These are phyloP conservation scores for Dioscorea cayenensis DNA, from an alignment of 116 monocot species.

Conservation along the genomic window DNA sequence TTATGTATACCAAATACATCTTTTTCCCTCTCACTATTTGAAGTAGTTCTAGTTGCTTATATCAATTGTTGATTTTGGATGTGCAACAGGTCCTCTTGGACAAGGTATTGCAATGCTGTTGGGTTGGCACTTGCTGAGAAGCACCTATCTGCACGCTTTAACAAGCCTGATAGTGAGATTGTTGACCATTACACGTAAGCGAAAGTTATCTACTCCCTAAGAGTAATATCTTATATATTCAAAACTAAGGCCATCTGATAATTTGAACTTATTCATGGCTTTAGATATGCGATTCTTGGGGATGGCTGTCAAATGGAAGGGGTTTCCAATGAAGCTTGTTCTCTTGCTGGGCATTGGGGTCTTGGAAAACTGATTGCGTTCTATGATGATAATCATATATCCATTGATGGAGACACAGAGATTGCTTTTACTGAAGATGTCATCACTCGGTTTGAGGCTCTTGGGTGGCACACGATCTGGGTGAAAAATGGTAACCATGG, in stretches of 20 bases:
- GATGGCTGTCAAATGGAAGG: conserved; percentile 68
- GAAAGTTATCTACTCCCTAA: background rate
- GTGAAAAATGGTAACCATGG: conserved; percentile 71
- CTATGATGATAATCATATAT: conserved; percentile 68
- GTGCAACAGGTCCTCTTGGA: conserved; percentile 44
- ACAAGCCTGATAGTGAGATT: conserved; percentile 34
- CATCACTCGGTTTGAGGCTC: conserved; percentile 45
- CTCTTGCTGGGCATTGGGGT: conserved; percentile 66
- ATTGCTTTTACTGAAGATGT: conserved; percentile 75
- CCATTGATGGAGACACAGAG: conserved; percentile 64
- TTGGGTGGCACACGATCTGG: conserved; percentile 66
- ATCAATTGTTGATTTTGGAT: background rate
- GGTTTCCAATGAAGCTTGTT: conserved; percentile 39
- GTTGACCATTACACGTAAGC: conserved; percentile 48
- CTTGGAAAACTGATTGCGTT: conserved; percentile 60
- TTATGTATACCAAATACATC: background rate
- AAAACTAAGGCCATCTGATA: background rate
- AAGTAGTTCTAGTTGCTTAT: background rate
- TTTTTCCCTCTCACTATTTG: background rate
- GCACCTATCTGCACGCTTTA: conserved; percentile 40
- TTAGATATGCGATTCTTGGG: conserved; percentile 45
- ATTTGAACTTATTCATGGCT: background rate
- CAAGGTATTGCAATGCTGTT: conserved; percentile 52
- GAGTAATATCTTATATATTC: background rate
- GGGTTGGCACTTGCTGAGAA: conserved; percentile 57